A percentile compares a stretch with the other conserved stretches of the same genome.
Conservation (phyloP, 768 basidiomycete species). For the Termitomyces sp. region DNA sequence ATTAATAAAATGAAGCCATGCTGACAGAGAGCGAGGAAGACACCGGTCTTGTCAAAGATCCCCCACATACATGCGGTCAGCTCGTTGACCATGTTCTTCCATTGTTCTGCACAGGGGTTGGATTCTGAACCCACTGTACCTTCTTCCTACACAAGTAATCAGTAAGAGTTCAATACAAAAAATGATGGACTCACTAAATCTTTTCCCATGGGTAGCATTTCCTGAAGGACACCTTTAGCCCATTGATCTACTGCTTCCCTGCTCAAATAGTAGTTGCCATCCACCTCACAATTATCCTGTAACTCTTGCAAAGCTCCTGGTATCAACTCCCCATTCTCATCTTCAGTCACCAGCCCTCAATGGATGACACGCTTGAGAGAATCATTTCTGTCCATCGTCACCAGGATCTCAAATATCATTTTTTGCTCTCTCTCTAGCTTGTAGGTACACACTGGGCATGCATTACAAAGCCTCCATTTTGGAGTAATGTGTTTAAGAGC, state of each 20-base stretch:
- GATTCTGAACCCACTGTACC: neutral
- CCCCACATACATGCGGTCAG: neutral
- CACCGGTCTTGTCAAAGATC: neutral
- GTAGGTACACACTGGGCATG: neutral
- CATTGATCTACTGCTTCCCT: neutral
- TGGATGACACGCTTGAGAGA: neutral
- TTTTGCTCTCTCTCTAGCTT: neutral
- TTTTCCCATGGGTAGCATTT: neutral
- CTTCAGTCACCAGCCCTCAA: too few relatives aligned
- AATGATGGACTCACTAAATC: neutral
- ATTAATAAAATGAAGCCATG: too few relatives aligned
- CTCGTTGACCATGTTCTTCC: neutral
- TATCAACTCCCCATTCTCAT: neutral
- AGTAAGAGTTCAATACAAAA: neutral
- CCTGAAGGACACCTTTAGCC: neutral
- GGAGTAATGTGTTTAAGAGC: neutral
- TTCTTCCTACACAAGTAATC: neutral
- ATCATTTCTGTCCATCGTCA: neutral
- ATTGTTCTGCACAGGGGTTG: neutral
- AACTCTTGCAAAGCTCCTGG: neutral
- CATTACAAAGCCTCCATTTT: neutral
- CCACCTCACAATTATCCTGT: constrained; percentile 8
- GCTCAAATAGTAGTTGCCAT: neutral
- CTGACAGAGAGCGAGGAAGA: neutral
- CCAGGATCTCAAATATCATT: neutral